Base-by-base conservation (phyloP, 169 alveolate genomes). In the Plasmodium ovale region DNA sequence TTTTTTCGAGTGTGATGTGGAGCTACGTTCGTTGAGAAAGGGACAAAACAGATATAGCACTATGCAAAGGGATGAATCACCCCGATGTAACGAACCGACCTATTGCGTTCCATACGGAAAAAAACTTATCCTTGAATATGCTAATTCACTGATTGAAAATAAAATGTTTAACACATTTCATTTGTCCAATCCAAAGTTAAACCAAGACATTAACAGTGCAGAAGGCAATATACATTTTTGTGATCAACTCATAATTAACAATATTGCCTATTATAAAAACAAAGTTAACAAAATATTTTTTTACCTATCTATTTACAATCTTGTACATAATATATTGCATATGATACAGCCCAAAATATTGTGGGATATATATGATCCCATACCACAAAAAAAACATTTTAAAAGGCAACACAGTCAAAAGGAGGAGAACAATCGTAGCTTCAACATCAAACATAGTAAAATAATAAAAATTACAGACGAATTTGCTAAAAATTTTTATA, bases 181-280 rank as follows among this genome's bases (percentile, higher is more conserved):
- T 72, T 72, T 54, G 49, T 35, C 19, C 37, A 25, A 72, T 56
- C 42, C 87, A 0, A 72, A 72, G 35, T 56, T 35, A 16, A 54
- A 27, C 16, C 60, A 72, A 19, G 35, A 72, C 12, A 72, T 72
- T 29, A 16, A 53, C 49, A 56, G 33, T 2, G 35, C 16, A 9
- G 27, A 25, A 16, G 23, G 39, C 7, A n/a, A 35, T 39, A 37
- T 37, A 19, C 12, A 23, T 16, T 0, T 19, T 7, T 33, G 23
- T 37, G 60, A 72, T 25, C 37, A 33, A 9, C n/a, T 35, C 3
- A 54, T 72, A 33, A 53, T 72, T 16, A 72, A 72, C 3, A 72
- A 56, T 23, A 33, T 72, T 23, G 31, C 71, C 56, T 72, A 54
- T 72, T 72, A 72, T 53, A 72, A 72, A 72, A 37, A 53, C 9